phyloP scores from a whole-genome alignment of 1,139 yeast species.

The Ogataea hybrid region DNA sequence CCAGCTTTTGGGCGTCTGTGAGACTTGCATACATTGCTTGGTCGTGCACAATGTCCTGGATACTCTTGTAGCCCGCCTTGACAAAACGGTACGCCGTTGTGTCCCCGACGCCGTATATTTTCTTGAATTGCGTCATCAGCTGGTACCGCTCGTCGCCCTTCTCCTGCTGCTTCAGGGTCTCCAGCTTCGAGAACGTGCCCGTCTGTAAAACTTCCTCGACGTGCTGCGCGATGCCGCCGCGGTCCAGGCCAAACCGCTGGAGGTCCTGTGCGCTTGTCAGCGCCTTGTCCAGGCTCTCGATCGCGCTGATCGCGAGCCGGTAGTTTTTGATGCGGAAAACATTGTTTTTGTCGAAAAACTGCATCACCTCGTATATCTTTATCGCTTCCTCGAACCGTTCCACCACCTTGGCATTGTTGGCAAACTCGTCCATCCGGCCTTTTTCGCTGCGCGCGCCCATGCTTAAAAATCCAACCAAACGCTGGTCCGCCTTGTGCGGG shows the following conservation, averaged over 20 bases:
- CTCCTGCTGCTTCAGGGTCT: conserved; percentile 23
- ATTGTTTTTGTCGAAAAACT: conserved; percentile 15
- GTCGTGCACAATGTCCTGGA: conserved; percentile 39
- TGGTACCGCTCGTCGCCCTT: conserved; percentile 29
- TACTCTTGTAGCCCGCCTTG: conserved; percentile 37
- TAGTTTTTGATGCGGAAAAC: conserved; percentile 33
- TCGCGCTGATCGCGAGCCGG: conserved; percentile 42
- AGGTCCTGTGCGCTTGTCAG: conserved; percentile 44
- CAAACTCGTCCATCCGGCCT: conserved; percentile 1
- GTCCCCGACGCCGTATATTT: conserved; percentile 55
- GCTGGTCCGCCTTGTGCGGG: conserved; percentile 1
- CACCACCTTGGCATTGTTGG: conserved; percentile 38
- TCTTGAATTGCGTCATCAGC: conserved; percentile 38
- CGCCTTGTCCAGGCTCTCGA: conserved; percentile 31
- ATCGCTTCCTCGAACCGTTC: conserved; percentile 37
- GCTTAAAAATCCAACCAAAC: conserved; percentile 4
- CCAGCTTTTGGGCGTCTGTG: conserved; percentile 41
- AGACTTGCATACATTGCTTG: conserved; percentile 28
- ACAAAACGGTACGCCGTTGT: conserved; percentile 45
- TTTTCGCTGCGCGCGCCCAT: not conserved
- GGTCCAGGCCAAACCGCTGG: conserved; percentile 10
- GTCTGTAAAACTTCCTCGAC: conserved; percentile 47
- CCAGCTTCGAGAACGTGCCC: conserved; percentile 40
- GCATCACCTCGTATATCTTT: conserved; percentile 17
- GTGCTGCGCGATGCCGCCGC: conserved; percentile 41